Percentiles rank a stretch among this genome's conserved stretches.
Conservation (phyloP, 2,329 filamentous ascomycete species). For the Ceratocystis ficicola region DNA sequence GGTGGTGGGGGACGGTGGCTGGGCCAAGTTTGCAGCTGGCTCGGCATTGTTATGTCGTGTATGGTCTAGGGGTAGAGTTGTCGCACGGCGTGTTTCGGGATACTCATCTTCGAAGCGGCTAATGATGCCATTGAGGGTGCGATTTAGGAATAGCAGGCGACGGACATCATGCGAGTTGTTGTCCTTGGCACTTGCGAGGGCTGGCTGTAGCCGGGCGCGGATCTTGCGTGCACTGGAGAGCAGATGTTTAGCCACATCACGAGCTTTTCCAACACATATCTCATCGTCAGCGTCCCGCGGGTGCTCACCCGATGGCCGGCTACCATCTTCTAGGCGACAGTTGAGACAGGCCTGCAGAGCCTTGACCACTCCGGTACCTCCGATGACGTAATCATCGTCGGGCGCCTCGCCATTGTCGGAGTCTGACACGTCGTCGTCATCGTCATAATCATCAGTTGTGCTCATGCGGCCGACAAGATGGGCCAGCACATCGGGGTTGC, state of each 20-base stretch:
- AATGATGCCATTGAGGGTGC: conserved; percentile 82
- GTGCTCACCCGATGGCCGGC: conserved; percentile 40
- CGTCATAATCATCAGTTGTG: conserved; percentile 40
- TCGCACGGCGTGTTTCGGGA: conserved; percentile 54
- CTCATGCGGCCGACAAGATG: conserved; percentile 67
- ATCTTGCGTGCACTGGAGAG: conserved; percentile 84
- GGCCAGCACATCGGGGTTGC: conserved; percentile 66
- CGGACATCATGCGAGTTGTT: conserved; percentile 63
- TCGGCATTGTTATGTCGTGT: conserved; percentile 18
- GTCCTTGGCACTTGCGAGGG: conserved; percentile 60
- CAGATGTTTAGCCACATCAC: conserved; percentile 86
- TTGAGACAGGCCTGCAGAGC: conserved; percentile 85
- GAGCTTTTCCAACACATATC: conserved; percentile 49
- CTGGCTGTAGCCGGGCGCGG: conserved; percentile 66
- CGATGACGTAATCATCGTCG: conserved; percentile 90
- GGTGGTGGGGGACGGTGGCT: conserved; percentile 25
- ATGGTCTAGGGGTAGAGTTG: neutral
- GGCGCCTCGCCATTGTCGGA: conserved; percentile 43
- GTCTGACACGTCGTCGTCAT: conserved; percentile 41
- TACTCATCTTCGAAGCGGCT: conserved; percentile 93
- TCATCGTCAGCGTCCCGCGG: conserved; percentile 8
- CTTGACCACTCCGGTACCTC: conserved; percentile 88
- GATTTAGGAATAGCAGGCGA: conserved; percentile 75
- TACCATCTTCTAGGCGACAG: conserved; percentile 49
- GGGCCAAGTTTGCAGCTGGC: conserved; percentile 21